These are phyloP conservation scores for Collybia sp. DNA, from an alignment of 768 basidiomycete species.

Conservation along the genomic window DNA sequence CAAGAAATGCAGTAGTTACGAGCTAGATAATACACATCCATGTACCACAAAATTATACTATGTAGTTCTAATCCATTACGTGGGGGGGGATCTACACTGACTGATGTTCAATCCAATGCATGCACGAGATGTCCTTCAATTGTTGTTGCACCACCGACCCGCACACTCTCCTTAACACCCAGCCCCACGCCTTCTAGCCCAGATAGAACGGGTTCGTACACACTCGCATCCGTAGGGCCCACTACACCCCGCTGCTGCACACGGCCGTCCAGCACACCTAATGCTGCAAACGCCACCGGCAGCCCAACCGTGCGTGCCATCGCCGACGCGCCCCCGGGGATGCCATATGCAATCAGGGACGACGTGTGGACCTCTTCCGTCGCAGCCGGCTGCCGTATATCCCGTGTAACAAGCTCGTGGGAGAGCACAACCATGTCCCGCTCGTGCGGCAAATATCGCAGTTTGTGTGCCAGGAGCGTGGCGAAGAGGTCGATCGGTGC, in stretches of 20 bases:
- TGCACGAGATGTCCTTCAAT: conserved; percentile 5
- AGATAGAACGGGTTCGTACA: conserved; percentile 61
- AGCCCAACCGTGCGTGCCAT: conserved; percentile 92
- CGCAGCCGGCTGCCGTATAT: conserved; percentile 7
- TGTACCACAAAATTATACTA: background rate
- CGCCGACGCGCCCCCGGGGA: conserved; percentile 47
- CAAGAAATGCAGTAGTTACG: background rate
- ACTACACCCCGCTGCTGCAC: conserved; percentile 52
- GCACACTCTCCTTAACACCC: conserved; percentile 38
- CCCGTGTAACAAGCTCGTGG: conserved; percentile 68
- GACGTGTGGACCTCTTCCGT: conserved; percentile 60
- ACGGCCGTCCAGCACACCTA: conserved; percentile 63
- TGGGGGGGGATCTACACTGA: background rate
- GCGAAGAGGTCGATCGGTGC: conserved; percentile 76
- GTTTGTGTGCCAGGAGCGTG: conserved; percentile 60
- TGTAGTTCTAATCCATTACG: background rate
- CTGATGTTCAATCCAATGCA: background rate
- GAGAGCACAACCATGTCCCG: conserved; percentile 84
- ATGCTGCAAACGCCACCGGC: conserved; percentile 80
- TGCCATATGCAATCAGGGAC: conserved; percentile 56
- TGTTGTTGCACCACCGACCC: conserved; percentile 1
- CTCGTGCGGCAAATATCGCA: conserved; percentile 66
- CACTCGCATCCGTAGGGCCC: conserved; percentile 55
- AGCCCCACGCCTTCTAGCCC: conserved; percentile 52
- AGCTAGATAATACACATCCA: background rate